Conservation (phyloP, 345 rosid species). For the Turritis glabra region DNA sequence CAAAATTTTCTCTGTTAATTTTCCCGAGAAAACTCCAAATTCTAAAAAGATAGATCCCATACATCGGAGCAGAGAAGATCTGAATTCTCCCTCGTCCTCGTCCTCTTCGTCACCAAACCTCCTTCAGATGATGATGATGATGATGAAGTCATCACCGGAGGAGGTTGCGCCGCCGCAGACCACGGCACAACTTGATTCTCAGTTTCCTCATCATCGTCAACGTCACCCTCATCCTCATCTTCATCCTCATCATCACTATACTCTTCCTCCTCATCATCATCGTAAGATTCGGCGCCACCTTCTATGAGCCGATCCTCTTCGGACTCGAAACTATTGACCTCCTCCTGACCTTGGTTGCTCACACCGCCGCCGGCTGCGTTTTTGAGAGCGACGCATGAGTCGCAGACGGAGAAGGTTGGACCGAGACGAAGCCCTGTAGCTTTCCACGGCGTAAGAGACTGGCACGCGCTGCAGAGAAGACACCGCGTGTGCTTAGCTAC, state of each 20-base stretch:
- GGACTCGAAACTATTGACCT: neutral
- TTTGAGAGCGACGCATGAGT: slow-evolving; percentile 47
- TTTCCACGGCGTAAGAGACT: slow-evolving; percentile 69
- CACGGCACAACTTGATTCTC: slow-evolving; percentile 75
- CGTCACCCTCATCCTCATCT: slow-evolving; percentile 5
- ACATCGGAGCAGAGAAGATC: slow-evolving; percentile 52
- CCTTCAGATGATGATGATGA: slow-evolving; percentile 51
- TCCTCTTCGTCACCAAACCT: slow-evolving; percentile 42
- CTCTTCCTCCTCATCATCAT: slow-evolving; percentile 29
- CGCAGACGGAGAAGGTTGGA: slow-evolving; percentile 68
- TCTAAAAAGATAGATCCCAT: slow-evolving; percentile 16
- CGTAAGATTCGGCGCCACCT: slow-evolving; percentile 30
- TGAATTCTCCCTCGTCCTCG: slow-evolving; percentile 45
- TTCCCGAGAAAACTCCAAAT: slow-evolving; percentile 7
- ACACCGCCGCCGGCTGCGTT: neutral
- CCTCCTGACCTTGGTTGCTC: slow-evolving; percentile 7
- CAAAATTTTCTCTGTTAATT: neutral
- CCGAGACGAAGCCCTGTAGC: slow-evolving; percentile 62
- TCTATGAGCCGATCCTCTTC: slow-evolving; percentile 18
- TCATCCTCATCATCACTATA: slow-evolving; percentile 40
- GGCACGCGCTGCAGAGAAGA: slow-evolving; percentile 79
- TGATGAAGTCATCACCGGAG: slow-evolving; percentile 43
- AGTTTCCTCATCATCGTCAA: slow-evolving; percentile 37
- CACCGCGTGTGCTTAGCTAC: slow-evolving; percentile 79
- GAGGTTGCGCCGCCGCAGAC: slow-evolving; percentile 35